A percentile compares a stretch with the other conserved stretches of the same genome.
Conservation (phyloP, 331 rosid genomes). For the Rosa hybrid region DNA sequence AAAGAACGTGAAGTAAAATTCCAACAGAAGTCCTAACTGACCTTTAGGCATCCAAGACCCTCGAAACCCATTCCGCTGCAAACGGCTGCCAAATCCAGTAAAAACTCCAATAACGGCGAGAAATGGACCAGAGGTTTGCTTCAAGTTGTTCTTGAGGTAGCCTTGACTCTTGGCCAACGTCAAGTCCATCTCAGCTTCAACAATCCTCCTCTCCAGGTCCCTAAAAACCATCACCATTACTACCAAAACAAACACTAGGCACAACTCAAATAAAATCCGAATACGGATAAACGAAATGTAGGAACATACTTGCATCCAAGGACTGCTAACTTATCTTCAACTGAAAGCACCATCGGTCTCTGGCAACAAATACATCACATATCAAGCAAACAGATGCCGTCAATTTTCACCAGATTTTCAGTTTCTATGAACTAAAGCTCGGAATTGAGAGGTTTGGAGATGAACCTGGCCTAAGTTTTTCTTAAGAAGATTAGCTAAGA, state of each 20-base stretch:
- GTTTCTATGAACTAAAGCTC: not conserved
- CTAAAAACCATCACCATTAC: slow-evolving; percentile 34
- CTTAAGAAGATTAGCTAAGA: slow-evolving; percentile 67
- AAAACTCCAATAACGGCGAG: slow-evolving; percentile 95
- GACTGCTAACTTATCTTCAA: slow-evolving; percentile 81
- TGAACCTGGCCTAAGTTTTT: slow-evolving; percentile 73
- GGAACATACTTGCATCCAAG: slow-evolving; percentile 81
- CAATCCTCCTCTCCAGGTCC: slow-evolving; percentile 92
- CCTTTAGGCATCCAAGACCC: slow-evolving; percentile 99
- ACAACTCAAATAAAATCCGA: slow-evolving; percentile 15
- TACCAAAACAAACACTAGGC: slow-evolving; percentile 3
- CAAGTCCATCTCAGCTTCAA: slow-evolving; percentile 94
- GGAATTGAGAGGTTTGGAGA: not conserved
- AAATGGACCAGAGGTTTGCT: slow-evolving; percentile 56
- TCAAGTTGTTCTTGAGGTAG: slow-evolving; percentile 62
- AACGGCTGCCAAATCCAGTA: slow-evolving; percentile 91
- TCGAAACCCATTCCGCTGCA: slow-evolving; percentile 75
- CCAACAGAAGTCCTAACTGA: slow-evolving; percentile 37
- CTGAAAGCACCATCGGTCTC: slow-evolving; percentile 86
- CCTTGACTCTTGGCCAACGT: slow-evolving; percentile 97
- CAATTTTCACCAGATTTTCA: not conserved
- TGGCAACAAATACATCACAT: slow-evolving; percentile 24
- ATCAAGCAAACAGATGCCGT: not conserved
- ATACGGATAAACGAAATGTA: not conserved
- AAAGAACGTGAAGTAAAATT: not conserved